These are phyloP conservation scores for Trichoderma guizhouense DNA, from an alignment of 2,329 filamentous ascomycete genomes.

Conservation along the genomic window DNA sequence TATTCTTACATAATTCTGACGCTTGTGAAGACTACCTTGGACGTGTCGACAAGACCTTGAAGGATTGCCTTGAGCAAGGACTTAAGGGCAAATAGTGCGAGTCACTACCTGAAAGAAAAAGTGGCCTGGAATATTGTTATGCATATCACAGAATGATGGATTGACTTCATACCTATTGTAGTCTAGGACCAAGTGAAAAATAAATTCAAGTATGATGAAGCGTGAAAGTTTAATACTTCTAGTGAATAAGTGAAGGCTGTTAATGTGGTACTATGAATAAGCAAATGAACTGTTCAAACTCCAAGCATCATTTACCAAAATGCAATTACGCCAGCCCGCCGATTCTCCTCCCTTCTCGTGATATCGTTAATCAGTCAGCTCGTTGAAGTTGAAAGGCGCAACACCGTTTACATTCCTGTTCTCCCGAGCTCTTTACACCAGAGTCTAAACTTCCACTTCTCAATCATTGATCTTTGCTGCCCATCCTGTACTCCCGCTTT, in stretches of 20 bases:
- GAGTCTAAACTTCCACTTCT: background rate
- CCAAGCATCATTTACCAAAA: background rate
- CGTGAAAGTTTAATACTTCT: background rate
- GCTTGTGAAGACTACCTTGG: background rate
- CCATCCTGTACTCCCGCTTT: no score
- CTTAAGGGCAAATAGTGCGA: background rate
- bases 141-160: background rate
- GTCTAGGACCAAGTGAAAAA: background rate
- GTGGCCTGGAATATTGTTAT: background rate
- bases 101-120: background rate
- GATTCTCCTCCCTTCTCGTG: background rate
- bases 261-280: background rate
- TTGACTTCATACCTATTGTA: background rate
- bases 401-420: background rate
- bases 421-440: conserved; percentile 2
- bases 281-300: background rate
- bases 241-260: background rate
- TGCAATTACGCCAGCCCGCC: background rate
- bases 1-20: background rate
- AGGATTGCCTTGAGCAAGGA: background rate
- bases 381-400: background rate
- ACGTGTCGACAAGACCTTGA: background rate
- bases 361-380: background rate
- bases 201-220: background rate
- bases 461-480: background rate